Evolutionary conservation across 345 rosid species (phyloP), one percentile per base, ranked within the genome.

Genomic region (Viola odorata): DNA sequence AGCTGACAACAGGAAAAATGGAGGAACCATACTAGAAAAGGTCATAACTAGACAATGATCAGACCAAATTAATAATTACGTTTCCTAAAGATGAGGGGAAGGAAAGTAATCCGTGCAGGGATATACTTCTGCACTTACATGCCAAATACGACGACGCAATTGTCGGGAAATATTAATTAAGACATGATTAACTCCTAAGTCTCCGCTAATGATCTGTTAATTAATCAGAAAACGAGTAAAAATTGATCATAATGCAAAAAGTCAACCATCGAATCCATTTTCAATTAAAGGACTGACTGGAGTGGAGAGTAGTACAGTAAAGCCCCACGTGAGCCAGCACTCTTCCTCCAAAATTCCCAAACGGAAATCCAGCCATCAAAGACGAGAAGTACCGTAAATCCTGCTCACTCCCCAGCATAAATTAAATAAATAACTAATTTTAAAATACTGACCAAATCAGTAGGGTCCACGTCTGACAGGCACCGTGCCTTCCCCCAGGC

Each of bases 391-490:
- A 32, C 67, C 69, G 69, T 69, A 42, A 71, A 70, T 42, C 69
- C 75, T 57, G 80, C 68, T 68, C 42, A 68, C 74, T 62, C 9
- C 50, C 12, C 13, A 4, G 5, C 4, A 4, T n/a, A 9, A 47
- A 47, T 4, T 42, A 6, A 47, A 12, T 7, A 9, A 47, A 47
- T 47, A 47, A 12, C 50, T 9, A 47, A n/a, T 11, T 9, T n/a
- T 6, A 6, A 44, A 6, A 44, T 47, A 47, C 10, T 11, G 44
- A 62, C 61, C 58, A 64, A 32, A 5, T 8, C 7, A 13, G 57
- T 37, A 66, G 75, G 75, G 45, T 48, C 73, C 68, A 39, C 58
- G 0, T 37, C 71, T 61, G 82, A 72, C 75, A 63, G 38, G 14
- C 61, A 51, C 67, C 77, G 73, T 51, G 63, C 37, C 58, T n/a